Evolutionary conservation across 306 rosid genomes (phyloP).

Genomic region (Quercus parvula): DNA sequence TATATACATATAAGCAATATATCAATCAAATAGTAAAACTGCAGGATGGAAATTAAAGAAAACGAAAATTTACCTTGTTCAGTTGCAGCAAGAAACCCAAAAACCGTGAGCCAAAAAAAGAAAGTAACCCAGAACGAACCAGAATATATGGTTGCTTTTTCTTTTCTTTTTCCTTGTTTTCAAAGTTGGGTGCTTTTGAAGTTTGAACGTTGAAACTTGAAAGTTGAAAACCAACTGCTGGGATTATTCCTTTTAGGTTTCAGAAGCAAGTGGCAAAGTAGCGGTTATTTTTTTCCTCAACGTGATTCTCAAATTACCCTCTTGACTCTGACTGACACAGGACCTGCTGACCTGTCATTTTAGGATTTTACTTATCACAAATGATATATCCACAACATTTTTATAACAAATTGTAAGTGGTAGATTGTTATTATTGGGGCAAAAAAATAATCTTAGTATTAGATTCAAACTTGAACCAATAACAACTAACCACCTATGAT

Average conservation of each 20-base stretch:
- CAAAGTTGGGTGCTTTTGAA: not conserved
- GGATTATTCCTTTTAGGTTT: not conserved
- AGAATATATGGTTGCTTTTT: not conserved
- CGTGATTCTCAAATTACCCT: not conserved
- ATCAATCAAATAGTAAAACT: not conserved
- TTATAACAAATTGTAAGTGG: too few relatives aligned
- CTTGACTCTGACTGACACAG: not conserved
- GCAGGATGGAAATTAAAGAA: not conserved
- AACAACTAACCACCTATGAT: too few relatives aligned
- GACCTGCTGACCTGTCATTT: not conserved
- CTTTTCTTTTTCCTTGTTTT: not conserved
- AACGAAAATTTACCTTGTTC: not conserved
- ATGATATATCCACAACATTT: too few relatives aligned
- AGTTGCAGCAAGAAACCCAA: not conserved
- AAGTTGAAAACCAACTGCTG: not conserved
- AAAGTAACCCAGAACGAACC: not conserved
- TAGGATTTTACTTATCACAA: too few relatives aligned
- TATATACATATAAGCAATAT: not conserved
- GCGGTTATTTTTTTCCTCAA: not conserved
- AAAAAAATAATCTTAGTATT: too few relatives aligned
- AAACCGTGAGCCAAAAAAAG: not conserved
- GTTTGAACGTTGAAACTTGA: slow-evolving; percentile 1
- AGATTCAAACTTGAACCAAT: too few relatives aligned
- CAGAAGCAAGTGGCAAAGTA: not conserved
- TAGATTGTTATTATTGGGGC: too few relatives aligned